Conservation (phyloP, 2,329 filamentous ascomycete species). For the Fusarium pseudograminearum region DNA sequence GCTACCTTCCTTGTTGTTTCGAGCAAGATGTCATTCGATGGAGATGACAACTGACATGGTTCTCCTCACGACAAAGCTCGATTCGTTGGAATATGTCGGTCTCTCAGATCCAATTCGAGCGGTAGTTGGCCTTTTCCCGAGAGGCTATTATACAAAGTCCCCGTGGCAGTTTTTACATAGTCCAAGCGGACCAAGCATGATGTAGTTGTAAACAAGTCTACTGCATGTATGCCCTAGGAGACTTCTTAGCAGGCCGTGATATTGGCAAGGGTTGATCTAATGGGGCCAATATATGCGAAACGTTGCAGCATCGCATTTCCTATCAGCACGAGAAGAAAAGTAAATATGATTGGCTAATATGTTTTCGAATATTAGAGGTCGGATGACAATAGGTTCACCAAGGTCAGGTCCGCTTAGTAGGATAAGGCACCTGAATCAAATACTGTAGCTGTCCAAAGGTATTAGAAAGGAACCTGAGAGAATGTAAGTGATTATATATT, state of each 20-base stretch:
- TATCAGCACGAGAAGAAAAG: not conserved
- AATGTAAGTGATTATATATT: no score
- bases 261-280: not conserved
- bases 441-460: no score
- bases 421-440: not conserved
- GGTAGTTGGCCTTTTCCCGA: not conserved
- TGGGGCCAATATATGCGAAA: not conserved
- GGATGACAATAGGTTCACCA: not conserved
- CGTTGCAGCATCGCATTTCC: not conserved
- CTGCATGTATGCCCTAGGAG: not conserved
- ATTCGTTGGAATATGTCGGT: not conserved
- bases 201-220: not conserved
- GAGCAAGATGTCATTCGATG: slow-evolving; percentile 8
- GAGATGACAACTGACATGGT: not conserved
- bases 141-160: not conserved
- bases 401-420: not conserved
- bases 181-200: slow-evolving; percentile 28
- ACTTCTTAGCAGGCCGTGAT: not conserved
- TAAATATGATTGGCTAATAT: not conserved
- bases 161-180: not conserved
- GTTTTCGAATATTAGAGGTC: not conserved
- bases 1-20: slow-evolving; percentile 10
- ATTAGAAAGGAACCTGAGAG: not conserved
- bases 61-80: slow-evolving; percentile 2
- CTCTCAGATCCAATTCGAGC: slow-evolving; percentile 11